phyloP scores from a whole-genome alignment of 1,284 basidiomycete species.

The Pseudozyma tsukubaensis region DNA sequence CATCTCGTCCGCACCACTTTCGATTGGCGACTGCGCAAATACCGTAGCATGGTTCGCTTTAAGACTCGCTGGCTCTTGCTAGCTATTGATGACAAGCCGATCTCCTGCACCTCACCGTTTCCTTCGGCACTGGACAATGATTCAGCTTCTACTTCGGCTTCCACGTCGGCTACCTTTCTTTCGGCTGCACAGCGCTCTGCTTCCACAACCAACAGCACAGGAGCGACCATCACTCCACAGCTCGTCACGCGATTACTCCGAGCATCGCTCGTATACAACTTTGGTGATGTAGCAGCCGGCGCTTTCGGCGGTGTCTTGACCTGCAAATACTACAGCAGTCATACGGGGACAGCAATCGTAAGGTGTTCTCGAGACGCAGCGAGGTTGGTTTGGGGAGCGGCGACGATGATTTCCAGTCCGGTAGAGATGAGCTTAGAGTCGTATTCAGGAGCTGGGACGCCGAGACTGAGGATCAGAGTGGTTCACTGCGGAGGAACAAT shows the following conservation, averaged over 20 bases:
- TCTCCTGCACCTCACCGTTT: conserved; percentile 16
- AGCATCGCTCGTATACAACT: conserved; percentile 38
- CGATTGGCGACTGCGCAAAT: too few relatives aligned
- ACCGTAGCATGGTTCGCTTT: conserved; percentile 57
- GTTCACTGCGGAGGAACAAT: conserved; percentile 53
- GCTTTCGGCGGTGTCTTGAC: conserved; percentile 39
- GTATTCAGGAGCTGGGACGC: neutral
- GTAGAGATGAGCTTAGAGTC: conserved; percentile 12
- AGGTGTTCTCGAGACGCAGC: conserved; percentile 50
- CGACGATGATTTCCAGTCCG: conserved; percentile 40
- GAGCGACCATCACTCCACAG: conserved; percentile 29
- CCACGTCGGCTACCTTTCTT: conserved; percentile 13
- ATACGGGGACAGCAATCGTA: conserved; percentile 50
- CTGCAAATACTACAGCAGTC: conserved; percentile 52
- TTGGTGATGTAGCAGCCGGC: conserved; percentile 51
- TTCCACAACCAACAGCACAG: neutral
- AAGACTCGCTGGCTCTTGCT: conserved; percentile 55
- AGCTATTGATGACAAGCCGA: conserved; percentile 37
- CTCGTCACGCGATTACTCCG: conserved; percentile 42
- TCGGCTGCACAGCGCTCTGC: conserved; percentile 8
- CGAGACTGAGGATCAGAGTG: conserved; percentile 36
- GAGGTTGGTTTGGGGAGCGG: conserved; percentile 46
- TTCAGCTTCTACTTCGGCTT: conserved; percentile 3
- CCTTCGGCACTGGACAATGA: conserved; percentile 5
- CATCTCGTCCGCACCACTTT: neutral